Conservation (phyloP, 2,329 filamentous ascomycete species). For the Colletotrichum truncatum region DNA sequence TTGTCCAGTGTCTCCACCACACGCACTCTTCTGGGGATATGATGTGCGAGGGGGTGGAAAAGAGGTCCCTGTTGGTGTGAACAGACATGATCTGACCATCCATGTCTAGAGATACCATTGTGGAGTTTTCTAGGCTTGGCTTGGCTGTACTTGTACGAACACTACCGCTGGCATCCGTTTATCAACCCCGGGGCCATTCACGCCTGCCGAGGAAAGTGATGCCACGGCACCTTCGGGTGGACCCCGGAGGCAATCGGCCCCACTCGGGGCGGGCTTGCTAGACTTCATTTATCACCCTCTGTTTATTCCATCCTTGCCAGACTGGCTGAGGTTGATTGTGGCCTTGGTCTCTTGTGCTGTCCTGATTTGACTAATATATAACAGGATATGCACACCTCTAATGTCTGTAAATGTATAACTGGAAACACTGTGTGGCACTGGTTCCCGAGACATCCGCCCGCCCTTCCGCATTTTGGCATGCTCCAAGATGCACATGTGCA, state of each 20-base stretch:
- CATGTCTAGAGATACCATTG: conserved; percentile 8
- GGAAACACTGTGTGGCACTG: neutral
- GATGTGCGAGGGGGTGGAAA: conserved; percentile 10
- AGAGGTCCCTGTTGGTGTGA: conserved; percentile 12
- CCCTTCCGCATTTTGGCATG: neutral
- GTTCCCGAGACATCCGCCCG: neutral
- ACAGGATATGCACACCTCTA: too few relatives aligned
- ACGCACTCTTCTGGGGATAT: neutral
- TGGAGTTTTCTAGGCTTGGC: conserved; percentile 9
- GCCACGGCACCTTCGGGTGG: conserved; percentile 7
- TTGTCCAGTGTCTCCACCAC: conserved; percentile 6
- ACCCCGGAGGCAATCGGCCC: neutral
- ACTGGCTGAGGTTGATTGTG: too few relatives aligned
- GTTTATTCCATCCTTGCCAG: neutral
- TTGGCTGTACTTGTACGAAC: conserved; percentile 7
- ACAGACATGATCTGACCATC: conserved; percentile 28
- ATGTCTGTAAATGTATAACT: neutral
- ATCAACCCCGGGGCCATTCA: neutral
- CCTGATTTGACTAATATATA: too few relatives aligned
- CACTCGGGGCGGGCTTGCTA: neutral
- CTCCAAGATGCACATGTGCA: neutral
- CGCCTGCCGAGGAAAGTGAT: neutral
- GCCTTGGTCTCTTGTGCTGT: too few relatives aligned
- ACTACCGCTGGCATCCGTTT: neutral
- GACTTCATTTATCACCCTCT: neutral